Base-by-base conservation (phyloP, 768 basidiomycete species). In the Cubamyces lactineus region DNA sequence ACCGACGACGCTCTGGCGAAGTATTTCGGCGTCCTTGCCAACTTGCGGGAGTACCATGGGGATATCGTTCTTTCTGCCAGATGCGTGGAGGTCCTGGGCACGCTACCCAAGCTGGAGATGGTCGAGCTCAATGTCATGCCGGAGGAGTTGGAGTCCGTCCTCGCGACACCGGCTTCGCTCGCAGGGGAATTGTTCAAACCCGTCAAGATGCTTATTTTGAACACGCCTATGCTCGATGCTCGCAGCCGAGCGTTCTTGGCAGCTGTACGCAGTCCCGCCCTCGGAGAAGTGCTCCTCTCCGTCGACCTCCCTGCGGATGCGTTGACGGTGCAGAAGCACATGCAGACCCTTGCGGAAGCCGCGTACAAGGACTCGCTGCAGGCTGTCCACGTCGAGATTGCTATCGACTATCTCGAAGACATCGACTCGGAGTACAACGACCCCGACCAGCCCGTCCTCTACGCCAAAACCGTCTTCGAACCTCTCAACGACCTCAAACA, bases 51-150 rank as follows among this genome's bases (percentile, higher is more conserved):
- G 26, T 59, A 51, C 21, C 16, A 7, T 12, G 49, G 17, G 15
- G 49, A 45, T 16, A 9, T 45, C 1, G 38, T 16, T 6, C 26
- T 59, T 2, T 17, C 57, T 1, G 57, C 49, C 11, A 11, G 12
- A 1, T 59, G 57, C 19, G 49, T 59, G 41, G 28, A 52, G 41
- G 41, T 41, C 4, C 24, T 59, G 26, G 57, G 49, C 6, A 15
- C 6, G 26, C 19, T 45, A 5, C 49, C 49, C 15, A 28, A 43
- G 2, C 24, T 59, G 28, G 9, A 7, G 1, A 15, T 45, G n/a
- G n/a, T 3, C 19, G 57, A 51, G 2, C 12, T 51, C 23, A 6
- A 59, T 17, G 12, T 5, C 7, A 5, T 59, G 49, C 49, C 42
- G 4, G 28, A 40, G 17, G 17, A 26, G 48, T 28, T n/a, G 49